Conservation (phyloP, 805 yeast genomes). For the Spathaspora arborariae region DNA sequence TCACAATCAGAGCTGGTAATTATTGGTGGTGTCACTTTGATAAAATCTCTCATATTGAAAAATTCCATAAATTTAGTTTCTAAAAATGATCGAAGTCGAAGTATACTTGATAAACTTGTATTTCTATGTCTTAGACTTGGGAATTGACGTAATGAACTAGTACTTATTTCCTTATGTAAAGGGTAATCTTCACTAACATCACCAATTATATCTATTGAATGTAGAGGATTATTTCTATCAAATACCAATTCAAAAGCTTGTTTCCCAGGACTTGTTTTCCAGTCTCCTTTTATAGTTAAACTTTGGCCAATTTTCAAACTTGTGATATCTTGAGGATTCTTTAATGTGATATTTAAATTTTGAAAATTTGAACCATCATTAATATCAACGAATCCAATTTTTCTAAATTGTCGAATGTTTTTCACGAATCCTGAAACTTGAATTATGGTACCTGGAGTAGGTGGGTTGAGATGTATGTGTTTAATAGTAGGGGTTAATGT, state of each 20-base stretch:
- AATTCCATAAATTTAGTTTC: slow-evolving; percentile 52
- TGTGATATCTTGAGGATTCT: slow-evolving; percentile 19
- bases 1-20: slow-evolving; percentile 91
- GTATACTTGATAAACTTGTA: slow-evolving; percentile 47
- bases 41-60: slow-evolving; percentile 52
- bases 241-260: slow-evolving; percentile 31
- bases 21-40: slow-evolving; percentile 81
- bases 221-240: slow-evolving; percentile 22
- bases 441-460: slow-evolving; percentile 30
- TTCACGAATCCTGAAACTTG: slow-evolving; percentile 63
- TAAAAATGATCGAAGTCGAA: slow-evolving; percentile 69
- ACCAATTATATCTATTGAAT: slow-evolving; percentile 51
- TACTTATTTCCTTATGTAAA: slow-evolving; percentile 68
- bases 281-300: slow-evolving; percentile 28
- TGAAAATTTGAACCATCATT: slow-evolving; percentile 68
- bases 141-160: slow-evolving; percentile 62
- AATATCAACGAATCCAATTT: slow-evolving; percentile 74
- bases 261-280: slow-evolving; percentile 29
- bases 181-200: slow-evolving; percentile 65
- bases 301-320: slow-evolving; percentile 48
- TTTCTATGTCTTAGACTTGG: slow-evolving; percentile 81
- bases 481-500: slow-evolving; percentile 16
- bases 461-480: slow-evolving; percentile 31
- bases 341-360: slow-evolving; percentile 48
- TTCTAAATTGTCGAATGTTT: slow-evolving; percentile 68